Conservation (phyloP, 805 yeast species). For the Hanseniaspora guilliermondii region DNA sequence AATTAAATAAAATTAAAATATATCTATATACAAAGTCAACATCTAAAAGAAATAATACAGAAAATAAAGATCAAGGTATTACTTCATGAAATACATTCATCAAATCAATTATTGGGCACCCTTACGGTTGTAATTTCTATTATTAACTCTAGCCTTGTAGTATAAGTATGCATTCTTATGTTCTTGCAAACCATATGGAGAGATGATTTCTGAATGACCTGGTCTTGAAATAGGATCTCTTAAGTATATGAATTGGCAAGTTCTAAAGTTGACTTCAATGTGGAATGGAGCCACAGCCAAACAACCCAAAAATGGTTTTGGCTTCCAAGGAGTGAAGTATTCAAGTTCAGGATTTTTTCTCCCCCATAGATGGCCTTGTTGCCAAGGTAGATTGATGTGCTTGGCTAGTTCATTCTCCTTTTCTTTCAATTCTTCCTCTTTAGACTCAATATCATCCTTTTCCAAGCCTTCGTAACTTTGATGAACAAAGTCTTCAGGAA, state of each 20-base stretch:
- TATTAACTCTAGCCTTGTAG: slow-evolving; percentile 59
- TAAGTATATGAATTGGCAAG: slow-evolving; percentile 92
- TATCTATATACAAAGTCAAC: too few species aligned
- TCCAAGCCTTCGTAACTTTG: slow-evolving; percentile 34
- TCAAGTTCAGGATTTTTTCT: slow-evolving; percentile 64
- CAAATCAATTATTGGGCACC: neutral
- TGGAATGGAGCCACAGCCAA: slow-evolving; percentile 88
- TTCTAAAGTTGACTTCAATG: slow-evolving; percentile 74
- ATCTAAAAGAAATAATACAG: too few species aligned
- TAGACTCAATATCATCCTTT: slow-evolving; percentile 34
- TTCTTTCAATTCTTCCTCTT: slow-evolving; percentile 32
- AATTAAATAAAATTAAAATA: too few species aligned
- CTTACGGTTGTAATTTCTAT: slow-evolving; percentile 20
- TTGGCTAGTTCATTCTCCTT: slow-evolving; percentile 37
- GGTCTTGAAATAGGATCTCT: slow-evolving; percentile 97
- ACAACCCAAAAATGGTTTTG: slow-evolving; percentile 85
- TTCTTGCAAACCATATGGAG: slow-evolving; percentile 70
- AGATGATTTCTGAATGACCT: slow-evolving; percentile 87
- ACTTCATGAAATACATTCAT: neutral
- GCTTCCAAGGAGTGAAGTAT: slow-evolving; percentile 93
- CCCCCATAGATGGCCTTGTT: slow-evolving; percentile 60
- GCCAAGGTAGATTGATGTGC: slow-evolving; percentile 65
- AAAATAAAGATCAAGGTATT: neutral
- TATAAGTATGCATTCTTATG: slow-evolving; percentile 94
- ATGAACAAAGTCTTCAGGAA: slow-evolving; percentile 21